A percentile compares a stretch with the other conserved stretches of the same genome.
phyloP scores from a whole-genome alignment of 768 basidiomycete genomes.

The Imleria badia region DNA sequence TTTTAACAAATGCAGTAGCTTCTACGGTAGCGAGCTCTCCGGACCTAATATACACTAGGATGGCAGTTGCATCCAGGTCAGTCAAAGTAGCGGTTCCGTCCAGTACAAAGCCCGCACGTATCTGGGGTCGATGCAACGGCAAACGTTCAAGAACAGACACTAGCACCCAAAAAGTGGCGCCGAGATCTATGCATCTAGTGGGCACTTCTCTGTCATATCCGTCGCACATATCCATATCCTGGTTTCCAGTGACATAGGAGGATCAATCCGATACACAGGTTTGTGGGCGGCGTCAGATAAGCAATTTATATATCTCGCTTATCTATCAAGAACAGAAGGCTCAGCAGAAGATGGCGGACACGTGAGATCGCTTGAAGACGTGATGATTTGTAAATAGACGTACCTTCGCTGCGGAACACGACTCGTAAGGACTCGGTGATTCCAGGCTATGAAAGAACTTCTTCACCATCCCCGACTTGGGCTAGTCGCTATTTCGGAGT shows the following conservation, averaged over 20 bases:
- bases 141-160: no score
- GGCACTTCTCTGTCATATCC: no score
- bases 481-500: neutral
- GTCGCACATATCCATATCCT: no score
- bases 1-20: constrained; percentile 39
- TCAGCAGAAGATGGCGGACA: neutral
- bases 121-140: constrained; percentile 10
- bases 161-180: no score
- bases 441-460: neutral
- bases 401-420: neutral
- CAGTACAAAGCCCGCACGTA: constrained; percentile 19
- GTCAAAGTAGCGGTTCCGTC: constrained; percentile 28
- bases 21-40: constrained; percentile 32
- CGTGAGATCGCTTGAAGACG: neutral
- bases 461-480: neutral
- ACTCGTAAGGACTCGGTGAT: neutral
- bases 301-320: neutral
- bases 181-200: no score
- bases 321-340: neutral
- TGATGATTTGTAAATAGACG: neutral
- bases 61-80: constrained; percentile 32
- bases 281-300: constrained; percentile 1
- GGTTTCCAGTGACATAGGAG: no score
- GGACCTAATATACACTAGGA: constrained; percentile 23
- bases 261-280: neutral